A percentile compares a stretch with the other conserved stretches of the same genome.
Conservation (phyloP, 441 rosid species). For the Aquilaria agallochum region DNA sequence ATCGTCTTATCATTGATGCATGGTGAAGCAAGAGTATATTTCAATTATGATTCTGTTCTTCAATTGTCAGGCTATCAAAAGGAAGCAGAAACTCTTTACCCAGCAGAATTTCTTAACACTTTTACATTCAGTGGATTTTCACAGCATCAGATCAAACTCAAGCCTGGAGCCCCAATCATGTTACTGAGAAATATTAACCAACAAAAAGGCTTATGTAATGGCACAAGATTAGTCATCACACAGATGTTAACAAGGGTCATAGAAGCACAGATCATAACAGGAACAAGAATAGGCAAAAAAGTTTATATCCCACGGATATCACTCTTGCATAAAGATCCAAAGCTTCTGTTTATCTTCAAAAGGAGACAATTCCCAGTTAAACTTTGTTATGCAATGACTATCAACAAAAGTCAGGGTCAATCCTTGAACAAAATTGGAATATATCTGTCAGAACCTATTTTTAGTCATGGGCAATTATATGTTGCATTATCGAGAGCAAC, state of each 20-base stretch:
- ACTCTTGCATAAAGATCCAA: too few species aligned
- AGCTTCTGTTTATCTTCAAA: too few species aligned
- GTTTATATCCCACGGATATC: too few species aligned
- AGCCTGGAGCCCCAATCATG: conserved; percentile 3
- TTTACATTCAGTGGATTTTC: not conserved
- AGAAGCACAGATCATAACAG: not conserved
- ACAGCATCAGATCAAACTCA: conserved; percentile 1
- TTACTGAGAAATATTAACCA: conserved; percentile 8
- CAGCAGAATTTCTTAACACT: not conserved
- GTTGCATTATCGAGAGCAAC: too few species aligned
- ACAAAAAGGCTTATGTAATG: conserved; percentile 1
- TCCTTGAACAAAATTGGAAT: not conserved
- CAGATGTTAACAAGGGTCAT: not conserved
- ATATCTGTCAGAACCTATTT: not conserved
- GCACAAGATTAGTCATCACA: conserved; percentile 4
- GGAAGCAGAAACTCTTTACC: not conserved
- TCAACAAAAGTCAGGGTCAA: not conserved
- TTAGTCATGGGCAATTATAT: not conserved
- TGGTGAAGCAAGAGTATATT: not conserved
- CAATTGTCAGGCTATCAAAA: not conserved
- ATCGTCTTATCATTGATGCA: too few species aligned
- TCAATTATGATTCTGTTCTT: not conserved
- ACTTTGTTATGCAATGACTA: not conserved
- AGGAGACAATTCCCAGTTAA: not conserved
- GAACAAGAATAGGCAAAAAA: not conserved